Base-by-base conservation (phyloP, 2,329 filamentous ascomycete genomes). In the Penicillium sp. region DNA sequence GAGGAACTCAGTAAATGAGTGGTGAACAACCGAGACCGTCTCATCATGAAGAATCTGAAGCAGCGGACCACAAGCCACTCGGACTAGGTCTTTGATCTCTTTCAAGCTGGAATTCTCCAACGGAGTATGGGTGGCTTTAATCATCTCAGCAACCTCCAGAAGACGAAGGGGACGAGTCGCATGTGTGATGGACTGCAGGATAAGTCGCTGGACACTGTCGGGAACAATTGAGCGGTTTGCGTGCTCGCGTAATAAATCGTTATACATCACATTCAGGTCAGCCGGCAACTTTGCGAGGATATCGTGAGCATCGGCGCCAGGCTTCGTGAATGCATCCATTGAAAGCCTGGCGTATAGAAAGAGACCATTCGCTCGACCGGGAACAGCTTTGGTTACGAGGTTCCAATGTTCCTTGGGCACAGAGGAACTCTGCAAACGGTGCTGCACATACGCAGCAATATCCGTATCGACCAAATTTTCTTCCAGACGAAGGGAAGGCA, bases 1-100 rank as follows among this genome's bases (percentile, higher is more conserved):
- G 11, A 82, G 61, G 55, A 78, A 82, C 54, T 82, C 80, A 1
- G 79, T 81, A 41, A 82, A 78, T 1, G 79, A 81, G 54, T 82
- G 79, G 59, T 82, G 79, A 16, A 82, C 75, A 2, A 82, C 73
- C 14, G 73, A 73, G 4, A 82, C 61, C 0, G 77, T 79, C 57
- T 81, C 79, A 53, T 82, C 78, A 16, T 77, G 75, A 1, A 79
- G 63, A 13, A 81, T 69, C 58, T 82, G 78, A 0, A 82, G 63
- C 39, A 82, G 62, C 6, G 77, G 73, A 0, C 78, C 78, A 58
- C 76, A 80, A 4, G 73, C 71, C 13, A 64, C 65, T 35, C 73
- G 65, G 9, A 79, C 69, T 6, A 79, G 61, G 1, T 67, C 54
- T 57, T 81, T 81, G 35, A 66, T 70, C 4, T 66, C 59, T 27